Evolutionary conservation across 2,329 filamentous ascomycete genomes (phyloP).

Genomic region (Fusarium virguliforme): DNA sequence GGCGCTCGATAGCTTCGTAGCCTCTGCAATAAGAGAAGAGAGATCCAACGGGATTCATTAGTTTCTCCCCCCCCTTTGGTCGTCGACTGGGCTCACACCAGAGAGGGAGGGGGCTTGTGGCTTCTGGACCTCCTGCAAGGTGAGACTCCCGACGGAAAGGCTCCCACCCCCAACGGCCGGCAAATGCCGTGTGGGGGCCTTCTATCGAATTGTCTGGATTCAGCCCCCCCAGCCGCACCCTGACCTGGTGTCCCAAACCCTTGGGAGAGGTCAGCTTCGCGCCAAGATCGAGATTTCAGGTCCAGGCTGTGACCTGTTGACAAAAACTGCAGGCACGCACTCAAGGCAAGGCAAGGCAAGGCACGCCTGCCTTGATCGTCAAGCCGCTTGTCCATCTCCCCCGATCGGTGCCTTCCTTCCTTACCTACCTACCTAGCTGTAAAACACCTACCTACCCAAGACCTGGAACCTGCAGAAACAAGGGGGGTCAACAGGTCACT

Average conservation of each 20-base stretch:
- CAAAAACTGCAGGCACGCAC: conserved; percentile 31
- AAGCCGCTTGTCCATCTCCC: background rate
- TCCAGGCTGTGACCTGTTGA: conserved; percentile 11
- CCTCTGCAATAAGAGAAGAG: conserved; percentile 9
- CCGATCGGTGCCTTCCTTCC: conserved; percentile 3
- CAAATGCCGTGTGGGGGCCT: conserved; percentile 40
- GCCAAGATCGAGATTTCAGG: conserved; percentile 40
- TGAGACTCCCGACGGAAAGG: conserved; percentile 3
- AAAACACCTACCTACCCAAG: background rate
- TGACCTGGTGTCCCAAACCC: conserved; percentile 38
- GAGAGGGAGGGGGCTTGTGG: conserved; percentile 10
- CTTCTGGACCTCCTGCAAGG: conserved; percentile 12
- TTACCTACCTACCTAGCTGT: background rate
- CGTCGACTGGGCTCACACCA: conserved; percentile 2
- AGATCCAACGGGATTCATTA: conserved; percentile 6
- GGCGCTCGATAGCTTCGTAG: conserved; percentile 1
- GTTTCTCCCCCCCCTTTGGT: conserved; percentile 1
- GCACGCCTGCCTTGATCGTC: conserved; percentile 17
- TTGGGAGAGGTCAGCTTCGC: conserved; percentile 38
- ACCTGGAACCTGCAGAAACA: conserved; percentile 8
- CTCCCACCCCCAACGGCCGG: conserved; percentile 39
- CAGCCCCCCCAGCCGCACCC: conserved; percentile 39
- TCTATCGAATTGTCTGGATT: conserved; percentile 39
- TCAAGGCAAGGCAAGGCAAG: background rate
- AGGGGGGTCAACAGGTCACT: conserved; percentile 7